A percentile compares a stretch with the other conserved stretches of the same genome.
These are phyloP conservation scores for Yamadazyma kitorensis DNA, from an alignment of 805 yeast species.

Conservation along the genomic window DNA sequence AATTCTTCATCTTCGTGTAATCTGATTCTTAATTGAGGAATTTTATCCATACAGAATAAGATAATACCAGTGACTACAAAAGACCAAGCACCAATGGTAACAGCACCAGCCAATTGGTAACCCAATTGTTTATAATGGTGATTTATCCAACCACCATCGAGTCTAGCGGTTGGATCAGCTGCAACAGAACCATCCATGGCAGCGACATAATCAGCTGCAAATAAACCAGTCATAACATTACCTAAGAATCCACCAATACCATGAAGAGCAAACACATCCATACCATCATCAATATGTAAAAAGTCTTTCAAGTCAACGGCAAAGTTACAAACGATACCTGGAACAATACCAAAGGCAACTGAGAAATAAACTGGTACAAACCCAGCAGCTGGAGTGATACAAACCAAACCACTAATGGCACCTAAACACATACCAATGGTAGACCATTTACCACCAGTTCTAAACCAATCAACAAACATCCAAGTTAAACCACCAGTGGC, in stretches of 20 bases:
- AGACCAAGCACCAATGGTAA: conserved; percentile 72
- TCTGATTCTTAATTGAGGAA: conserved; percentile 78
- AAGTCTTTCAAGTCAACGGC: conserved; percentile 77
- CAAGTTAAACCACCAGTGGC: conserved; percentile 90
- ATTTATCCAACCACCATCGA: conserved; percentile 86
- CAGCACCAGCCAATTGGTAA: conserved; percentile 79
- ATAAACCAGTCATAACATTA: conserved; percentile 80
- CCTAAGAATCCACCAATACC: conserved; percentile 93
- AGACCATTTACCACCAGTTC: conserved; percentile 88
- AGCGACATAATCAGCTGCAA: conserved; percentile 88
- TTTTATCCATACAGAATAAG: conserved; percentile 61
- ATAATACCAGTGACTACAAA: conserved; percentile 69
- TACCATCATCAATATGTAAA: conserved; percentile 85
- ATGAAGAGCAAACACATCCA: conserved; percentile 91
- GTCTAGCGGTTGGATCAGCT: conserved; percentile 27
- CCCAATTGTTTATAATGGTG: conserved; percentile 82
- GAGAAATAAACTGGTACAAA: conserved; percentile 91
- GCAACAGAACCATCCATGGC: conserved; percentile 68
- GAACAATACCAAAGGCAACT: conserved; percentile 75
- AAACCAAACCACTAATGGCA: conserved; percentile 89
- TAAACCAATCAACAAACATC: conserved; percentile 86
- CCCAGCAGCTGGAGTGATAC: conserved; percentile 97
- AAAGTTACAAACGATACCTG: conserved; percentile 76
- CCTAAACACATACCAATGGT: conserved; percentile 94
- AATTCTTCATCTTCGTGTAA: conserved; percentile 84